phyloP scores from a whole-genome alignment of 768 basidiomycete genomes.

The Leccinum subgranulosum region DNA sequence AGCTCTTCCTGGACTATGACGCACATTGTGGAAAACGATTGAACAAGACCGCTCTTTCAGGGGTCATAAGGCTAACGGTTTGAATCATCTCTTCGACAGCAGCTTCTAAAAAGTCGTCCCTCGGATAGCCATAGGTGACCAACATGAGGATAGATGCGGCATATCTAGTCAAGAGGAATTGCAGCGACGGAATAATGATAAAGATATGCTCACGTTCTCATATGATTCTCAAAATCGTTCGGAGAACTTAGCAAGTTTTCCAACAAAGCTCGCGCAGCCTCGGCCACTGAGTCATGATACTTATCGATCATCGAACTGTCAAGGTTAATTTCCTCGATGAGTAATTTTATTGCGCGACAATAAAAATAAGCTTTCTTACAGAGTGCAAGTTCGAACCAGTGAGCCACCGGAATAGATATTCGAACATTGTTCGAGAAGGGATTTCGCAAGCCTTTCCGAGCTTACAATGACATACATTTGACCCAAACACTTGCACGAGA shows the following conservation, averaged over 20 bases:
- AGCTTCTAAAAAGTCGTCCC: slow-evolving; percentile 18
- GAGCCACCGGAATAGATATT: slow-evolving; percentile 22
- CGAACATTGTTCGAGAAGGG: slow-evolving; percentile 26
- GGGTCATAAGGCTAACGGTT: slow-evolving; percentile 10
- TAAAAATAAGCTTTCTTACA: background rate
- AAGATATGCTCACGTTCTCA: slow-evolving; percentile 18
- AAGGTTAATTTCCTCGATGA: slow-evolving; percentile 19
- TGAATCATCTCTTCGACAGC: slow-evolving; percentile 12
- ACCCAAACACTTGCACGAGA: slow-evolving; percentile 19
- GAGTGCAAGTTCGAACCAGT: slow-evolving; percentile 1
- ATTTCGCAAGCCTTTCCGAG: slow-evolving; percentile 20
- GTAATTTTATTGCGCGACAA: slow-evolving; percentile 14
- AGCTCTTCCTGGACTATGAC: background rate
- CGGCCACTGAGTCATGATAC: slow-evolving; percentile 11
- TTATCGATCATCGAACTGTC: slow-evolving; percentile 7
- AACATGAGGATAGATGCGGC: slow-evolving; percentile 20
- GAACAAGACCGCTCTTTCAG: slow-evolving; percentile 19
- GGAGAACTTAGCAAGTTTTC: slow-evolving; percentile 12
- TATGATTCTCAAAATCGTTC: slow-evolving; percentile 11
- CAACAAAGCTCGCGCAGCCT: slow-evolving; percentile 7
- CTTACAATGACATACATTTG: slow-evolving; percentile 24
- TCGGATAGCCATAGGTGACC: slow-evolving; percentile 18
- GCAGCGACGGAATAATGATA: background rate
- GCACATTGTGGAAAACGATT: slow-evolving; percentile 19
- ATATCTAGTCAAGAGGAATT: slow-evolving; percentile 8